Conservation (phyloP, 2,329 filamentous ascomycete genomes). For the Fusarium sp. region DNA sequence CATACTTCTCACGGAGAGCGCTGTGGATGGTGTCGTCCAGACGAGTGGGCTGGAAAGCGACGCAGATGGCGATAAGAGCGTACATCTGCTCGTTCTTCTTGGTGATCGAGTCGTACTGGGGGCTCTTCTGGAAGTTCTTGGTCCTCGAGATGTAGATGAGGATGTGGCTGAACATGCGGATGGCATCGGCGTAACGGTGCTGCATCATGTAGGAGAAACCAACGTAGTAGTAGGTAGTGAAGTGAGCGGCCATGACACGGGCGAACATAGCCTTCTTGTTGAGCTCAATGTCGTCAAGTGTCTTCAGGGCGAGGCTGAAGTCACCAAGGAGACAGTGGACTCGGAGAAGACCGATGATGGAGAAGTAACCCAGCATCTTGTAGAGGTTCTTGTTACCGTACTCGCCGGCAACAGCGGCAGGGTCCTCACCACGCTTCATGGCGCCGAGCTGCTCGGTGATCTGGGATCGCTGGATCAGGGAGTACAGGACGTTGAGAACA, state of each 20-base stretch:
- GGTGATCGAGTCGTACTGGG: slow-evolving; percentile 96
- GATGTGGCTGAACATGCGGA: slow-evolving; percentile 99
- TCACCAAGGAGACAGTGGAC: slow-evolving; percentile 97
- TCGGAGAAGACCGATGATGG: slow-evolving; percentile 94
- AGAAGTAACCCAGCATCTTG: slow-evolving; percentile 99
- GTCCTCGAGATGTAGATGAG: slow-evolving; percentile 98
- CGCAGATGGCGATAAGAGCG: slow-evolving; percentile 97
- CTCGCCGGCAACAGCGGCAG: slow-evolving; percentile 87
- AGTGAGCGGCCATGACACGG: slow-evolving; percentile 98
- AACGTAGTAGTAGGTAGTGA: slow-evolving; percentile 99
- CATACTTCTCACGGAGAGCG: slow-evolving; percentile 97
- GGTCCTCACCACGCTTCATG: slow-evolving; percentile 93
- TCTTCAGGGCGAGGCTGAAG: slow-evolving; percentile 98
- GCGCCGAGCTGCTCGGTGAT: slow-evolving; percentile 97
- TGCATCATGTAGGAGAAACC: slow-evolving; percentile 99
- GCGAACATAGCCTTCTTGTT: slow-evolving; percentile 99
- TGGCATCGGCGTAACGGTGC: slow-evolving; percentile 98
- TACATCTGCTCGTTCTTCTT: slow-evolving; percentile 99
- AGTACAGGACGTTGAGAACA: slow-evolving; percentile 98
- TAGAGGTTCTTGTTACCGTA: slow-evolving; percentile 96
- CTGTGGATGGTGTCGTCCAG: slow-evolving; percentile 99
- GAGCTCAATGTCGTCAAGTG: slow-evolving; percentile 98
- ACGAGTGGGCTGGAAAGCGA: slow-evolving; percentile 95
- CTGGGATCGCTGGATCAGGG: slow-evolving; percentile 96
- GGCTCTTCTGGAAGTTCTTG: slow-evolving; percentile 99